These are phyloP conservation scores for Fusarium irregulare DNA, from an alignment of 2,329 filamentous ascomycete genomes.

Conservation along the genomic window DNA sequence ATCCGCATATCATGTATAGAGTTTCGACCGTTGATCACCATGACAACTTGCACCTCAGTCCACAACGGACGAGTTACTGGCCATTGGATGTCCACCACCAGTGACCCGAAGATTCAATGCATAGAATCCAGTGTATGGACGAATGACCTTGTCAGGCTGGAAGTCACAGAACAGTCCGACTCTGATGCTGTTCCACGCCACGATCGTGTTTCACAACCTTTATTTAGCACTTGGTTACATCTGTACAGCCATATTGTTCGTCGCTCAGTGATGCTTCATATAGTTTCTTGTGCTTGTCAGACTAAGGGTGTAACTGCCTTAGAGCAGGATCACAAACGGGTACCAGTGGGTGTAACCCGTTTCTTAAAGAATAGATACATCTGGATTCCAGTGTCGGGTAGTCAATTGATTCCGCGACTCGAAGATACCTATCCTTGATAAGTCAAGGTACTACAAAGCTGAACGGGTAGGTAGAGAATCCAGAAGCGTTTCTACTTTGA, in stretches of 20 bases:
- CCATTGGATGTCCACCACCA: no score
- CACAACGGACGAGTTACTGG: not conserved
- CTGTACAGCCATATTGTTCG: not conserved
- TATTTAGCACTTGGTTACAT: not conserved
- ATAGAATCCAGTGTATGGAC: no score
- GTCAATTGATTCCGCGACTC: no score
- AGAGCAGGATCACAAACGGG: not conserved
- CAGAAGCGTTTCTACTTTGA: not conserved
- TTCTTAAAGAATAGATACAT: no score
- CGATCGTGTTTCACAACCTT: not conserved
- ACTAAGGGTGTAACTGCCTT: not conserved
- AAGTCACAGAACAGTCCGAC: no score
- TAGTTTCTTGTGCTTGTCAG: not conserved
- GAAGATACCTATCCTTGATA: not conserved
- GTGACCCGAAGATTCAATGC: no score
- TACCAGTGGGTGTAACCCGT: no score
- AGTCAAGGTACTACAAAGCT: no score
- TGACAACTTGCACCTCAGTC: not conserved
- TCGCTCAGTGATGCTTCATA: not conserved
- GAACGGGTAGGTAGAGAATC: not conserved
- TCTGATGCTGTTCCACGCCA: not conserved
- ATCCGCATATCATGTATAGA: not conserved
- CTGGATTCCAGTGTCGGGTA: no score
- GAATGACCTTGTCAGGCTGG: no score
- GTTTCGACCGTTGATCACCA: not conserved